Evolutionary conservation across 2,329 filamentous ascomycete species (phyloP), one percentile per base, ranked within the genome.

Genomic region (Penicillium decumbens): DNA sequence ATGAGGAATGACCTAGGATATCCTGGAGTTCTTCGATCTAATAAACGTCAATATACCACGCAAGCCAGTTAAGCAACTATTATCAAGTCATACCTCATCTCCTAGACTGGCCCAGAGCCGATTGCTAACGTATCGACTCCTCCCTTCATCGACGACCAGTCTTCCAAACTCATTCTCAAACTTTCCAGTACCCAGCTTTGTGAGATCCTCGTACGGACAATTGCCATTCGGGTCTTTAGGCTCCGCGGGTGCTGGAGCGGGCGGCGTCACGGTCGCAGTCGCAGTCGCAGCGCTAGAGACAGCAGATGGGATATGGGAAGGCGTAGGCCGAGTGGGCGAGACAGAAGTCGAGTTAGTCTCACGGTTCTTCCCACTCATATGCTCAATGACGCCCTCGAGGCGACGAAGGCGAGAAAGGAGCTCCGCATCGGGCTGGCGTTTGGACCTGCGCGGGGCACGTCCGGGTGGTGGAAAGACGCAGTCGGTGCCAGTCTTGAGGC

Each of bases 381-480:
- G 79, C 58, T 82, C 77, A 28, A 85, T 82, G 2, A 84, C 80
- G 27, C 78, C 79, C 62, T 85, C 82, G 35, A 85, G 66, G 46
- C 78, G 75, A 48, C 77, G 72, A 61, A 85, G 56, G 15, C 82
- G 71, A 15, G 80, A 77, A 47, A 84, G 65, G 18, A 84, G 67
- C 63, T 84, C 82, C n/a, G 75, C 76, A 62, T 84, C 80, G 3
- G 75, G 74, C 2, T 77, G 73, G 51, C 83, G 82, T 49, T 78
- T 77, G 49, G 75, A 71, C 63, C 80, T 82, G 45, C 82, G 72
- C 20, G 81, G 80, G 4, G 81, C 81, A 50, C 82, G 72, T 3
- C 81, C 81, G 2, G 81, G 81, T 3, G 77, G 75, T 3, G 82
- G 82, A 58, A 82, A 85, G n/a, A 83, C 59, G 62, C 82, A 85